Percentiles rank a stretch among this genome's conserved stretches.
Evolutionary conservation across 306 rosid species (phyloP).

Genomic region (Senna siamea): DNA sequence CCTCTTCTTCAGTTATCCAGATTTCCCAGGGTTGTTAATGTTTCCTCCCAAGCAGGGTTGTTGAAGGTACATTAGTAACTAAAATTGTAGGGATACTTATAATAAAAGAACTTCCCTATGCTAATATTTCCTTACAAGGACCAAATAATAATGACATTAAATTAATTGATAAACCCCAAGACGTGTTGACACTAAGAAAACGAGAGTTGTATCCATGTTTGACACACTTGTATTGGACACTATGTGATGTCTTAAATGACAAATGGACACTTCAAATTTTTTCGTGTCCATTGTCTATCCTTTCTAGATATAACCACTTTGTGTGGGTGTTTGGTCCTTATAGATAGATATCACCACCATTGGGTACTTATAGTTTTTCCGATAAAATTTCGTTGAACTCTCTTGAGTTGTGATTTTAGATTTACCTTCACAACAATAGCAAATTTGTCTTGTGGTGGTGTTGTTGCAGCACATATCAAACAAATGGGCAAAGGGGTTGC

Average conservation of each 20-base stretch:
- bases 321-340: background rate
- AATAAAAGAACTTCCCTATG: background rate
- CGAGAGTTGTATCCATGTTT: background rate
- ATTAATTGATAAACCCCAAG: background rate
- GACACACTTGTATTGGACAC: background rate
- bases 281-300: too few species aligned
- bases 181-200: background rate
- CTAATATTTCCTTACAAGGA: background rate
- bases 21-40: slow-evolving; percentile 48
- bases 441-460: background rate
- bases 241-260: too few species aligned
- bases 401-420: background rate
- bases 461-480: slow-evolving; percentile 44
- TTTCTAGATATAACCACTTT: background rate
- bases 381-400: background rate
- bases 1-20: slow-evolving; percentile 47
- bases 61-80: slow-evolving; percentile 33
- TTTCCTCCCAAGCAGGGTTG: slow-evolving; percentile 43
- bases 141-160: background rate
- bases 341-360: background rate
- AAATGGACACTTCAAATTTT: too few species aligned
- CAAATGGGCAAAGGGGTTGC: slow-evolving; percentile 39
- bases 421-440: background rate
- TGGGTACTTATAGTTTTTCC: background rate
- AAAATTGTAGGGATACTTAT: background rate